A percentile compares a stretch with the other conserved stretches of the same genome.
Evolutionary conservation across 192 early-diverging fungal genomes (phyloP).

Genomic region (Linnemannia zychae): DNA sequence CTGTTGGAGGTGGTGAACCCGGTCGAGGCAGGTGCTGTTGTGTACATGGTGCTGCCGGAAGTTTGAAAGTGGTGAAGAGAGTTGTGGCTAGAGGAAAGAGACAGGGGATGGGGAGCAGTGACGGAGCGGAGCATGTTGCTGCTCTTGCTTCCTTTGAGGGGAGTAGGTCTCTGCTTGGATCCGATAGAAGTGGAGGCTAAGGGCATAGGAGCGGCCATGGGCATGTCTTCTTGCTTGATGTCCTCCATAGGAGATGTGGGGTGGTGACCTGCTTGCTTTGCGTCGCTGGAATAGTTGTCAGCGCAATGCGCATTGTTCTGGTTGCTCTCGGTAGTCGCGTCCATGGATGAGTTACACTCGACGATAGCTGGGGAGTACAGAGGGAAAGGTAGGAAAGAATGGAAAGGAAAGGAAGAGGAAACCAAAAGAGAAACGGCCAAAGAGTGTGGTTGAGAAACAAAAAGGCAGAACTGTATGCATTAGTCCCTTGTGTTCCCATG

Average conservation of each 20-base stretch:
- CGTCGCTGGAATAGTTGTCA: constrained; percentile 10
- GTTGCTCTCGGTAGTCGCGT: constrained; percentile 15
- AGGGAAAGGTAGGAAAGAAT: neutral
- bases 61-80: constrained; percentile 50
- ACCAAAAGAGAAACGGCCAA: neutral
- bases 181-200: constrained; percentile 8
- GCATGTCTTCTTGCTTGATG: constrained; percentile 40
- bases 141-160: constrained; percentile 47
- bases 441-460: neutral
- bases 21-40: constrained; percentile 1
- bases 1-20: constrained; percentile 18
- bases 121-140: constrained; percentile 43
- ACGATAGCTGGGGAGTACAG: constrained; percentile 11
- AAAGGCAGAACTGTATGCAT: neutral
- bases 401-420: neutral
- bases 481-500: neutral
- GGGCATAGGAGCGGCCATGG: constrained; percentile 18
- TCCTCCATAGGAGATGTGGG: constrained; percentile 35
- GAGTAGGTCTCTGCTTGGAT: constrained; percentile 24
- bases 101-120: constrained; percentile 40
- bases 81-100: constrained; percentile 24
- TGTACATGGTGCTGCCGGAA: constrained; percentile 30
- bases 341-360: constrained; percentile 35
- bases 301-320: constrained; percentile 14
- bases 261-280: constrained; percentile 1